Evolutionary conservation across 768 basidiomycete species (phyloP).

Genomic region (Filobasidium floriforme): DNA sequence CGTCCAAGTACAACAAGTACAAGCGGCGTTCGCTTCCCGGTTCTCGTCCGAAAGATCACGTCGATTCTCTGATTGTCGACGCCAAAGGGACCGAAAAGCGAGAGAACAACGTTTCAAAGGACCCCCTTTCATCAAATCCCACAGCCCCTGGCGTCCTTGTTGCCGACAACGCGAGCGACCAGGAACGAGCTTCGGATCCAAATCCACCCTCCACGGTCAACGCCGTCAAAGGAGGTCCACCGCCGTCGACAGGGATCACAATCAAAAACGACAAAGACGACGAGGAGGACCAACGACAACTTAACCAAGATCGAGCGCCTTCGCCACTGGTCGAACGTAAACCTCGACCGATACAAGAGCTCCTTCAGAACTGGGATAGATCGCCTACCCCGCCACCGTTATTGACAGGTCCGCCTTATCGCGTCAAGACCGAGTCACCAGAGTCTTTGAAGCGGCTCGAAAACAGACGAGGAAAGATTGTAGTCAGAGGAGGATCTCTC

Average conservation of each 20-base stretch:
- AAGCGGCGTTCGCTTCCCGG: neutral
- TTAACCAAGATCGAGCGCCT: neutral
- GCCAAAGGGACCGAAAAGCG: neutral
- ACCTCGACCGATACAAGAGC: conserved; percentile 8
- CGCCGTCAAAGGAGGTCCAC: neutral
- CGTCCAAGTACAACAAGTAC: neutral
- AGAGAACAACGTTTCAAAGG: neutral
- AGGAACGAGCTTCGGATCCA: neutral
- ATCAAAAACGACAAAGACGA: too few species aligned
- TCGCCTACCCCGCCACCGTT: conserved; percentile 3
- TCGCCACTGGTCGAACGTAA: conserved; percentile 6
- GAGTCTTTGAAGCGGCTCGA: neutral
- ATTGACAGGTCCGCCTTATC: conserved; percentile 8
- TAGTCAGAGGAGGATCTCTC: neutral
- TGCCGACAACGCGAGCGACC: too few species aligned
- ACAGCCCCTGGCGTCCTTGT: neutral
- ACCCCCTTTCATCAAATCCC: neutral
- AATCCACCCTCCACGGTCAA: neutral
- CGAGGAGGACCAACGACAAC: too few species aligned
- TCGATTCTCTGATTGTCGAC: too few species aligned
- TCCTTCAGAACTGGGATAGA: neutral
- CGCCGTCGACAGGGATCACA: neutral
- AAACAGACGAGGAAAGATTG: neutral
- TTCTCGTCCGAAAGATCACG: too few species aligned
- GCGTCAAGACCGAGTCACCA: neutral